Conservation (phyloP, 352 stramenopile species). For the Globisporangium uncinulatum region DNA sequence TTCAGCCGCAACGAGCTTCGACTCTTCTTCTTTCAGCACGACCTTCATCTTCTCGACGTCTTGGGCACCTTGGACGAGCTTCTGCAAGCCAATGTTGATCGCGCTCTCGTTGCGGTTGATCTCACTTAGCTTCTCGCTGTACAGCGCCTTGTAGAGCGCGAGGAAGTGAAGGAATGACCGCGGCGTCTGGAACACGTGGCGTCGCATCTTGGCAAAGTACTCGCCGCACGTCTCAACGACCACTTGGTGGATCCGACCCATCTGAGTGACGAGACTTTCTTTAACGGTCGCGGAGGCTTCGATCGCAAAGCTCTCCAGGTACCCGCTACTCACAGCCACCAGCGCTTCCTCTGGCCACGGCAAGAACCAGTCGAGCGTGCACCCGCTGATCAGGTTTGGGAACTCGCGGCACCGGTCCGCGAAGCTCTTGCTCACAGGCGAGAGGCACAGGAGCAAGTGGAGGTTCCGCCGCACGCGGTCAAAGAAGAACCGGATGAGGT, state of each 20-base stretch:
- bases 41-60: constrained; percentile 91
- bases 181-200: constrained; percentile 87
- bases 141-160: constrained; percentile 69
- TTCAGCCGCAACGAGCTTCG: constrained; percentile 81
- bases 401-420: constrained; percentile 83
- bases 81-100: constrained; percentile 86
- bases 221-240: constrained; percentile 63
- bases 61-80: constrained; percentile 78
- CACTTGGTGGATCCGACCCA: constrained; percentile 70
- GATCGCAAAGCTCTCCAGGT: constrained; percentile 61
- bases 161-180: constrained; percentile 87
- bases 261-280: constrained; percentile 59
- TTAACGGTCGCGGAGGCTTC: constrained; percentile 54
- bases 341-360: constrained; percentile 87
- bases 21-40: constrained; percentile 81
- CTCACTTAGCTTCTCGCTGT: constrained; percentile 65
- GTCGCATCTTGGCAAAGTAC: constrained; percentile 71
- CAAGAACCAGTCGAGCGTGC: constrained; percentile 89
- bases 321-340: constrained; percentile 73
- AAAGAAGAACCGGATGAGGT: constrained; percentile 85
- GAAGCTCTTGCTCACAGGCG: constrained; percentile 76
- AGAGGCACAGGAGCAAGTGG: constrained; percentile 85
- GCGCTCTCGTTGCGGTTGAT: constrained; percentile 75
- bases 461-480: constrained; percentile 81
- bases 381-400: constrained; percentile 82